These are phyloP conservation scores for Daldinia caldariorum DNA, from an alignment of 495 filamentous ascomycete species.

Conservation along the genomic window DNA sequence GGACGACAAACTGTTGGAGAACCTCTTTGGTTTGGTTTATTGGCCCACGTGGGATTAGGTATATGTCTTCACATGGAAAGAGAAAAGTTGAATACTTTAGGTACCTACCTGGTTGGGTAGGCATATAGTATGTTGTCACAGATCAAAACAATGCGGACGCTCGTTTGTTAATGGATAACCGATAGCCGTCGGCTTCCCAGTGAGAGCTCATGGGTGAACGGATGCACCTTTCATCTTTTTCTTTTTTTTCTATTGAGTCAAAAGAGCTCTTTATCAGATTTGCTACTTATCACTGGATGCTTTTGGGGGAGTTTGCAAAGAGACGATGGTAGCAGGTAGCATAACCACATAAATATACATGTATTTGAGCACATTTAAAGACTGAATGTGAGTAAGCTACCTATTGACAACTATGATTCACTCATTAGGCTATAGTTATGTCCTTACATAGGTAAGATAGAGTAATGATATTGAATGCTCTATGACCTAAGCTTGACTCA, in stretches of 20 bases:
- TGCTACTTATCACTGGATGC: too few relatives aligned
- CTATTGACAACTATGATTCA: not conserved
- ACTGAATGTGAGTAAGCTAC: not conserved
- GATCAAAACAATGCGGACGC: not conserved
- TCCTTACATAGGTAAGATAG: not conserved
- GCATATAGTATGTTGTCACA: not conserved
- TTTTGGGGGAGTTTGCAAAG: not conserved
- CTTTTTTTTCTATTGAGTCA: not conserved
- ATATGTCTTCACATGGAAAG: not conserved
- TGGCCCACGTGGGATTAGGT: not conserved
- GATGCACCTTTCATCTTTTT: not conserved
- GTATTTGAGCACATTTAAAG: not conserved
- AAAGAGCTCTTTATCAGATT: not conserved
- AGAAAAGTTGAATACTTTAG: not conserved
- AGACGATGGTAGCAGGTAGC: too few relatives aligned
- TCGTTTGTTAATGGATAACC: slow-evolving; percentile 1
- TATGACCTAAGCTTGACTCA: not conserved
- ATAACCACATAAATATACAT: too few relatives aligned
- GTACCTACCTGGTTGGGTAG: not conserved
- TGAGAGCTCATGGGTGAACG: slow-evolving; percentile 1
- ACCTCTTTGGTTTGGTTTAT: not conserved
- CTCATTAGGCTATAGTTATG: not conserved
- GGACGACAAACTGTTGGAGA: not conserved
- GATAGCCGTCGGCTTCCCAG: not conserved
- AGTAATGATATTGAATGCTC: not conserved